phyloP scores from a whole-genome alignment of 805 yeast genomes.

The Metschnikowia lunata region DNA sequence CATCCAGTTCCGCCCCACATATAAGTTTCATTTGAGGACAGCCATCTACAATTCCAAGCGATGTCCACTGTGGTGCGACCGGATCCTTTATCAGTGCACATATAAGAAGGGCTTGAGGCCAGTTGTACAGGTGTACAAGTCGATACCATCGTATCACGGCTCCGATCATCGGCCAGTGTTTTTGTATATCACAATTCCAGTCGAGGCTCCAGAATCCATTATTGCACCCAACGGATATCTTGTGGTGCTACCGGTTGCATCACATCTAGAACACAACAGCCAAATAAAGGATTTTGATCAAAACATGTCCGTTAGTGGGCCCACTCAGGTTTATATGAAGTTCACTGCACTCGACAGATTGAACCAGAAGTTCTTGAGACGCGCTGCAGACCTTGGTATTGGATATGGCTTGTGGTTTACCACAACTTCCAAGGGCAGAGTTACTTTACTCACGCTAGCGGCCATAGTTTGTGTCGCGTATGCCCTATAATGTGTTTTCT shows the following conservation, averaged over 20 bases:
- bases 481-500: not conserved
- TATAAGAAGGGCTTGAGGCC: conserved; percentile 20
- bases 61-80: conserved; percentile 87
- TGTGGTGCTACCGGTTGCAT: conserved; percentile 11
- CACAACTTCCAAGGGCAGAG: conserved; percentile 32
- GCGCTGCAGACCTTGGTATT: conserved; percentile 25
- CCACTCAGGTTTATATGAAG: conserved; percentile 36
- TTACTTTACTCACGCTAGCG: conserved; percentile 18
- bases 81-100: conserved; percentile 60
- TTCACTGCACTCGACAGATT: conserved; percentile 30
- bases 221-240: conserved; percentile 16
- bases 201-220: conserved; percentile 28
- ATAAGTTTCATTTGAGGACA: conserved; percentile 55
- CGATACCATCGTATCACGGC: conserved; percentile 42
- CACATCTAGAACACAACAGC: conserved; percentile 5
- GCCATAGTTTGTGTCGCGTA: conserved; percentile 13
- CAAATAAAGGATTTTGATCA: conserved; percentile 9
- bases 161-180: conserved; percentile 86
- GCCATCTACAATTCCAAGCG: conserved; percentile 55
- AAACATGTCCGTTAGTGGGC: conserved; percentile 29
- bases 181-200: conserved; percentile 46
- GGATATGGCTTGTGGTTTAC: conserved; percentile 35
- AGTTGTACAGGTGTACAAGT: conserved; percentile 41
- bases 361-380: conserved; percentile 23
- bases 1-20: conserved; percentile 75